phyloP scores from a whole-genome alignment of 1,139 yeast species.

The Pichia sp. region DNA sequence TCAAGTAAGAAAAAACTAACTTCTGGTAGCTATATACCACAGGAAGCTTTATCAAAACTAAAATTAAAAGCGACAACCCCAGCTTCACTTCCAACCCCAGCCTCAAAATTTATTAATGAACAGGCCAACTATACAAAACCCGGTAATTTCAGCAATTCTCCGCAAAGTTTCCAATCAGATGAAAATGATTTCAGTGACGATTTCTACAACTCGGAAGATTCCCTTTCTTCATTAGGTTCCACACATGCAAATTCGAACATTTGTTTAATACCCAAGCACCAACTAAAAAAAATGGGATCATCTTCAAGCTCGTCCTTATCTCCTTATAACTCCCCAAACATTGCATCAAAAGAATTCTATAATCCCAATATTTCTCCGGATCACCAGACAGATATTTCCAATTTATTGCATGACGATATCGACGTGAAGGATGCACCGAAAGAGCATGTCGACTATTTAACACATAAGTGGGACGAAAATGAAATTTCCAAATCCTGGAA shows the following conservation, averaged over 20 bases:
- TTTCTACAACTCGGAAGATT: slow-evolving; percentile 21
- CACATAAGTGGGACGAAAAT: slow-evolving; percentile 91
- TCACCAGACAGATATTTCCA: slow-evolving; percentile 6
- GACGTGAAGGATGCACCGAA: slow-evolving; percentile 76
- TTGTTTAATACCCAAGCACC: slow-evolving; percentile 24
- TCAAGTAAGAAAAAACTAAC: slow-evolving; percentile 13
- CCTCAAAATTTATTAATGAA: not conserved
- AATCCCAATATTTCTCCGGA: slow-evolving; percentile 1
- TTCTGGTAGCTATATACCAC: slow-evolving; percentile 23
- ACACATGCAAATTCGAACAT: slow-evolving; percentile 3
- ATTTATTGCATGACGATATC: slow-evolving; percentile 67
- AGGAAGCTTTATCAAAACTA: slow-evolving; percentile 22
- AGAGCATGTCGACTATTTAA: slow-evolving; percentile 86
- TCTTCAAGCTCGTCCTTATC: not conserved
- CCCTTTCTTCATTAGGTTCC: slow-evolving; percentile 19
- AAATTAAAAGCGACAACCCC: slow-evolving; percentile 13
- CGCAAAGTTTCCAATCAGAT: slow-evolving; percentile 21
- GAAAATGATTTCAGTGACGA: slow-evolving; percentile 17
- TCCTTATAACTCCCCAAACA: not conserved
- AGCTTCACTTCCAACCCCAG: not conserved
- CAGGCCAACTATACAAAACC: not conserved
- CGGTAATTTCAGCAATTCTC: slow-evolving; percentile 11
- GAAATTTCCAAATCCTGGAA: slow-evolving; percentile 95
- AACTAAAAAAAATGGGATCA: slow-evolving; percentile 18
- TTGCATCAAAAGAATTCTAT: not conserved